Evolutionary conservation across 768 basidiomycete species (phyloP).

Genomic region (Suillus subalutaceus): DNA sequence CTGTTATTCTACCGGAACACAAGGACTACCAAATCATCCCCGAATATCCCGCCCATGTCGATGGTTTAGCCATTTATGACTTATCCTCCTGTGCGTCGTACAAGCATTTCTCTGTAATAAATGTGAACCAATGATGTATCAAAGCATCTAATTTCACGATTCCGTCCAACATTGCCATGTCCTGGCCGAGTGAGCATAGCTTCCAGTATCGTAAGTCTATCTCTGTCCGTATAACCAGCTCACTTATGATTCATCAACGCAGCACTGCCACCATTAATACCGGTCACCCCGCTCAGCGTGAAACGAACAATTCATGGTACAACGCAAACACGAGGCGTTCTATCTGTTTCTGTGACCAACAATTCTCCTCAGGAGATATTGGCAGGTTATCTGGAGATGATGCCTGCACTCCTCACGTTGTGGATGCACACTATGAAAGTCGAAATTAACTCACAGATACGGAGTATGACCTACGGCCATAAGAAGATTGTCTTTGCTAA

Average conservation of each 20-base stretch:
- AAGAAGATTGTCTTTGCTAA: background rate
- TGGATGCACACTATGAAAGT: conserved; percentile 79
- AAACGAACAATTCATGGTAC: conserved; percentile 73
- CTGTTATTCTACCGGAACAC: conserved; percentile 49
- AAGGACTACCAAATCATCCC: conserved; percentile 53
- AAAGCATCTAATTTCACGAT: conserved; percentile 14
- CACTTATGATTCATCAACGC: conserved; percentile 1
- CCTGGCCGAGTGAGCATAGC: conserved; percentile 49
- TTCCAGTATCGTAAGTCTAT: conserved; percentile 62
- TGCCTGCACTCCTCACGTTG: conserved; percentile 92
- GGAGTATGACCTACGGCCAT: background rate
- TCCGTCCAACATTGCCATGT: conserved; percentile 59
- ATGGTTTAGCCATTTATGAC: conserved; percentile 50
- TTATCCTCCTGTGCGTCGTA: conserved; percentile 45
- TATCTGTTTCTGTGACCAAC: conserved; percentile 71
- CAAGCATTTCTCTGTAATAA: no score
- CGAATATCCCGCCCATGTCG: conserved; percentile 43
- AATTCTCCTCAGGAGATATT: conserved; percentile 46
- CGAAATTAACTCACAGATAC: conserved; percentile 35
- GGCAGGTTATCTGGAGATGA: conserved; percentile 78
- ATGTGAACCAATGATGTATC: background rate
- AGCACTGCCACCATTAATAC: conserved; percentile 42
- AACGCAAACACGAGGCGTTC: conserved; percentile 74
- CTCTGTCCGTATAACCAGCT: conserved; percentile 5
- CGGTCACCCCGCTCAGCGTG: conserved; percentile 56